These are phyloP conservation scores for Kwoniella dejecticola DNA, from an alignment of 768 basidiomycete species.

Conservation along the genomic window DNA sequence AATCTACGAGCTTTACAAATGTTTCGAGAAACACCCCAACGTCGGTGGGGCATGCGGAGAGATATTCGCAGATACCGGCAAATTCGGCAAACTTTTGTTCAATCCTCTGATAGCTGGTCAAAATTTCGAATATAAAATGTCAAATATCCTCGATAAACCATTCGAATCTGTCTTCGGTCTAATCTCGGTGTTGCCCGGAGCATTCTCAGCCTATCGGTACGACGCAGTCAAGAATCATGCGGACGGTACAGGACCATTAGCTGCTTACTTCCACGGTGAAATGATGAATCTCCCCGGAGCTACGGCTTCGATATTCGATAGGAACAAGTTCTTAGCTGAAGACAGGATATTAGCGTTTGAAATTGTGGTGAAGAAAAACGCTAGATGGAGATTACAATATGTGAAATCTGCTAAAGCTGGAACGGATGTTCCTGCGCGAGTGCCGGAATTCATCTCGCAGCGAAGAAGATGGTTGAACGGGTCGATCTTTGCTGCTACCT, in stretches of 20 bases:
- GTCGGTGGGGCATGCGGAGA: constrained; percentile 53
- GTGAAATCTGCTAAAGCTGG: constrained; percentile 52
- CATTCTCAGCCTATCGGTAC: constrained; percentile 52
- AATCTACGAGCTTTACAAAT: constrained; percentile 54
- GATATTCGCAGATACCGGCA: constrained; percentile 48
- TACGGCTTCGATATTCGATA: constrained; percentile 58
- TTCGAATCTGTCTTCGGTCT: constrained; percentile 51
- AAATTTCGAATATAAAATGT: constrained; percentile 54
- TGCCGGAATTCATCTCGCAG: constrained; percentile 53
- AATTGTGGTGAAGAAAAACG: constrained; percentile 48
- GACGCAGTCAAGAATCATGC: constrained; percentile 49
- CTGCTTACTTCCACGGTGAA: constrained; percentile 51
- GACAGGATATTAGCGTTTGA: constrained; percentile 61
- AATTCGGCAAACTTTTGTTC: constrained; percentile 41
- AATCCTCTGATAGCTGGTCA: constrained; percentile 52
- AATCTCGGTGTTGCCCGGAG: constrained; percentile 50
- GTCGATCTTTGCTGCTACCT: constrained; percentile 48
- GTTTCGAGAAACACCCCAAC: constrained; percentile 51
- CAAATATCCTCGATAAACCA: constrained; percentile 51
- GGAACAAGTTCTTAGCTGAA: constrained; percentile 91
- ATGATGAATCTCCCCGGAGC: constrained; percentile 51
- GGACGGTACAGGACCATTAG: constrained; percentile 49
- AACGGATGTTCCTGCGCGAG: constrained; percentile 51
- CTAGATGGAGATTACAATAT: constrained; percentile 53
- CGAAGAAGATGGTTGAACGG: constrained; percentile 56